Base-by-base conservation (phyloP, 2,329 filamentous ascomycete genomes). In the Botrytis galanthina region DNA sequence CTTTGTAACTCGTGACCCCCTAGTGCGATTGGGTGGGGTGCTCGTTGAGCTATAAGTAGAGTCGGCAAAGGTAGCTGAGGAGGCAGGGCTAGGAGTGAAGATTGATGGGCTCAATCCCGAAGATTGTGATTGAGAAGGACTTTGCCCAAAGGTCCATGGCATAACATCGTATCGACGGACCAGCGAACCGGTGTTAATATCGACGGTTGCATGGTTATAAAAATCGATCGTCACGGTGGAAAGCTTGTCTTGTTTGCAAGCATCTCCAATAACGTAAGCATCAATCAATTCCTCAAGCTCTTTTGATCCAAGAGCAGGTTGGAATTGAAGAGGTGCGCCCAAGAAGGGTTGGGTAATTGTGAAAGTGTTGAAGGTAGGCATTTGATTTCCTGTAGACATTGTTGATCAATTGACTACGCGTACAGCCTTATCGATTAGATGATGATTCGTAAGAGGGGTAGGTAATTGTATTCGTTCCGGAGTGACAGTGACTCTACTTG, bases 211-310 rank as follows among this genome's bases (percentile, higher is more conserved):
- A 81, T 86, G 84, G 77, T 87, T 84, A 75, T 87, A 87, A 82
- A 90, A 91, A 80, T 90, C 87, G 78, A 90, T 83, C 62, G 88
- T 85, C 73, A 90, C 83, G 64, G 83, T 81, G 69, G 87, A 85
- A 44, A 88, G 85, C 85, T 91, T 91, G 78, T 90, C 87, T 78
- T 86, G 83, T 78, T 88, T 86, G 39, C 86, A 83, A 69, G 83
- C 84, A 68, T 86, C 79, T 68, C 88, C 87, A 64, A 86, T 82
- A 68, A 91, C 81, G 80, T 89, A 90, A 75, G 85, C 84, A 80
- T 89, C 83, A 78, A 91, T 85, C 80, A 91, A 82, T 71, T 86
- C 83, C 78, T 90, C 88, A 71, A 91, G 85, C 81, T 93, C 86
- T 82, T 87, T 78, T 75, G 87, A 84, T 80, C 90, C 84, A 82